A percentile compares a stretch with the other conserved stretches of the same genome.
Conservation (phyloP, 2,329 filamentous ascomycete genomes). For the Fusarium dlaminii region DNA sequence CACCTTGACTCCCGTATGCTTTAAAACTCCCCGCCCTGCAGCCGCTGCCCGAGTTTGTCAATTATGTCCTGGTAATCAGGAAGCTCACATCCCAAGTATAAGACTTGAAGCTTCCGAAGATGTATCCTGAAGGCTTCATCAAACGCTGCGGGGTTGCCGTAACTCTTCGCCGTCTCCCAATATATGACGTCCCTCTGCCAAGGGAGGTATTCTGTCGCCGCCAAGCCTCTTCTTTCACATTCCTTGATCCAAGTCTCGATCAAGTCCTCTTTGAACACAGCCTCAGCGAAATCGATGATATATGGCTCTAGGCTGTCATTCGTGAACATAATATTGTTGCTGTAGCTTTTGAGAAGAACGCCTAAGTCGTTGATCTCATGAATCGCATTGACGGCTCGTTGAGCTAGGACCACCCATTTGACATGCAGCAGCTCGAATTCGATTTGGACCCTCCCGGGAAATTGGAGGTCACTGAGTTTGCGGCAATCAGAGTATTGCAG, state of each 20-base stretch:
- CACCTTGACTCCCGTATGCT: no score
- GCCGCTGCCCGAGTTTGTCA: fast-evolving
- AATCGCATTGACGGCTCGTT: background rate
- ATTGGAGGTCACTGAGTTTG: no score
- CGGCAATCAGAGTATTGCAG: no score
- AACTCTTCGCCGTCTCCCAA: background rate
- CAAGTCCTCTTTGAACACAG: background rate
- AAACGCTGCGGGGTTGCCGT: background rate
- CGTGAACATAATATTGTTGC: background rate
- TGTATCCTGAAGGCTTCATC: background rate
- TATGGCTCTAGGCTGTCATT: background rate
- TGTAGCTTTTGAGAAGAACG: background rate
- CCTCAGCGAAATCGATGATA: background rate
- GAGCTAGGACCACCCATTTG: no score
- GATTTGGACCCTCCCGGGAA: no score
- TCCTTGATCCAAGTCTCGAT: background rate
- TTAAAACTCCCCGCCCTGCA: background rate
- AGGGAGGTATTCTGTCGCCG: background rate
- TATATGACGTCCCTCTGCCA: no score
- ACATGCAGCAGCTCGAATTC: no score
- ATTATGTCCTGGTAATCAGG: background rate
- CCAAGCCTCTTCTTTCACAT: fast-evolving
- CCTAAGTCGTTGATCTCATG: background rate
- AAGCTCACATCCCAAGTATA: background rate
- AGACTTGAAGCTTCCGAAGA: no score